These are phyloP conservation scores for Quercus lobata DNA, from an alignment of 331 rosid species.

Conservation along the genomic window DNA sequence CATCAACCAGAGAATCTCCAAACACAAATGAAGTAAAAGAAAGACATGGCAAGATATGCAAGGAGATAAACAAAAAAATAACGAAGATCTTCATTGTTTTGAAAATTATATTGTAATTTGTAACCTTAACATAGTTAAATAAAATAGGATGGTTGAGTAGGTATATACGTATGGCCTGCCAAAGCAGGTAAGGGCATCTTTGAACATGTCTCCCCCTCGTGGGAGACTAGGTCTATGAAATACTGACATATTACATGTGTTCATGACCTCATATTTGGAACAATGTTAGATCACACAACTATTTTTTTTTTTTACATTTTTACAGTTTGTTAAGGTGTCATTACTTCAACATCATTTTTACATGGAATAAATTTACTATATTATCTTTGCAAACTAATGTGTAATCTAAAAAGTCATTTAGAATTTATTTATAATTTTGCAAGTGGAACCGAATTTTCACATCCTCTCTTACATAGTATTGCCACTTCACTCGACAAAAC, in stretches of 20 bases:
- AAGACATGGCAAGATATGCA: constrained; percentile 7
- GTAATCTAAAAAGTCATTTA: too few relatives aligned
- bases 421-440: too few relatives aligned
- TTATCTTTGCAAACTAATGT: too few relatives aligned
- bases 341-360: too few relatives aligned
- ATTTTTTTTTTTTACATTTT: too few relatives aligned
- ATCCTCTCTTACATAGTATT: too few relatives aligned
- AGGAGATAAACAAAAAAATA: not conserved
- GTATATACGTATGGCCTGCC: not conserved
- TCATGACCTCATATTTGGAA: too few relatives aligned
- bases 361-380: too few relatives aligned
- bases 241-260: not conserved
- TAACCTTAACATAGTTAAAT: not conserved
- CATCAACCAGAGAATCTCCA: constrained; percentile 36
- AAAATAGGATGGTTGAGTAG: not conserved
- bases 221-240: not conserved
- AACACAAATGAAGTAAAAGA: constrained; percentile 40
- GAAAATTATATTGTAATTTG: not conserved
- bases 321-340: too few relatives aligned
- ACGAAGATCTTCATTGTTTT: constrained; percentile 5
- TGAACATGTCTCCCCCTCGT: constrained; percentile 14
- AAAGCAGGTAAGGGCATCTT: constrained; percentile 21
- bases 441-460: too few relatives aligned
- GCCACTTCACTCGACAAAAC: too few relatives aligned
- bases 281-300: too few relatives aligned